A percentile compares a stretch with the other conserved stretches of the same genome.
These are phyloP conservation scores for Skeletonema tropicum DNA, from an alignment of 108 stramenopile species.

Conservation along the genomic window DNA sequence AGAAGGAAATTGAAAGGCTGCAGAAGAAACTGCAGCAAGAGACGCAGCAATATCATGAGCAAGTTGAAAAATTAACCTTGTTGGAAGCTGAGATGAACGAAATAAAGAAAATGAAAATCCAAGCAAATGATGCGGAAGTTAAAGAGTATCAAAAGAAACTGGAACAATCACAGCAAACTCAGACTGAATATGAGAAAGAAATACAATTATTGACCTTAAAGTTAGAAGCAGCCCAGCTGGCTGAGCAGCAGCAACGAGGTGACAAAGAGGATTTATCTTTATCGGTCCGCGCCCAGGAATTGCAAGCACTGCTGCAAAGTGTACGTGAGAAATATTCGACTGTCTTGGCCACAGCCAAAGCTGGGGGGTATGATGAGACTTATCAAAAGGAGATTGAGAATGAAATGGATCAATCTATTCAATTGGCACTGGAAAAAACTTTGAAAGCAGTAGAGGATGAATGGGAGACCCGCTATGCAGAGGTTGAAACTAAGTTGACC, in stretches of 20 bases:
- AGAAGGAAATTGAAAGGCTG: constrained; percentile 29
- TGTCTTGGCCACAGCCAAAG: constrained; percentile 12
- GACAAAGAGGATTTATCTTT: constrained; percentile 5
- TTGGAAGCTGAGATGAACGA: constrained; percentile 39
- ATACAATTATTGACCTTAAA: constrained; percentile 35
- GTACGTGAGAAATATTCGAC: constrained; percentile 37
- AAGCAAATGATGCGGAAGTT: constrained; percentile 6
- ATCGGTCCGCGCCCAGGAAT: constrained; percentile 18
- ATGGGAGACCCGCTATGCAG: constrained; percentile 36
- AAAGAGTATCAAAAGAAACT: constrained; percentile 15
- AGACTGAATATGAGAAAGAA: constrained; percentile 33
- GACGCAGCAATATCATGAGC: constrained; percentile 28
- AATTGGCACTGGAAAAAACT: constrained; percentile 32
- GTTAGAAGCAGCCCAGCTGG: constrained; percentile 46
- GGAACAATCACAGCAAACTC: constrained; percentile 13
- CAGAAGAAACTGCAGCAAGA: constrained; percentile 25
- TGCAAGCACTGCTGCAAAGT: constrained; percentile 30
- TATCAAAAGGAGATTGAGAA: constrained; percentile 26
- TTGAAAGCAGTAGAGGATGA: constrained; percentile 29
- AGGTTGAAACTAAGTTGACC: constrained; percentile 22
- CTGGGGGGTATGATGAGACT: background rate
- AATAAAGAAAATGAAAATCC: constrained; percentile 13
- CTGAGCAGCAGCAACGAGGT: constrained; percentile 9
- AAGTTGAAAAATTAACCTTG: constrained; percentile 29
- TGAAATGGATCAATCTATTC: constrained; percentile 46